A percentile compares a stretch with the other conserved stretches of the same genome.
Conservation (phyloP, 106 monocot genomes). For the Vanilla planifolia region DNA sequence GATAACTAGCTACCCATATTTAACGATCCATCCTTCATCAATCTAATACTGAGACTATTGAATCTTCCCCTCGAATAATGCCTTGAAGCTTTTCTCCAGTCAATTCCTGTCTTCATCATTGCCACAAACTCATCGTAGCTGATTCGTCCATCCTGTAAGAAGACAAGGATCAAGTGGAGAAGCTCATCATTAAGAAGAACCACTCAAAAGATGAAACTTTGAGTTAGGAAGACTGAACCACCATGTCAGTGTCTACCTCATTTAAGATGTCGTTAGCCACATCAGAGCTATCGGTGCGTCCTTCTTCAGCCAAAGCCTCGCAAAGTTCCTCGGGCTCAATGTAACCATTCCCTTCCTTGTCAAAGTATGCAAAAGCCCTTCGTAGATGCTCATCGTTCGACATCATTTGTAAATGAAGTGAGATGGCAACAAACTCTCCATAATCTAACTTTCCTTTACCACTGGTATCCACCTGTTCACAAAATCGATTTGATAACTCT, state of each 20-base stretch:
- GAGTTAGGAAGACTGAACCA: too few relatives aligned
- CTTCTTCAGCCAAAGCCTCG: constrained; percentile 79
- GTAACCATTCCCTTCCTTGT: constrained; percentile 82
- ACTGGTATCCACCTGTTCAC: constrained; percentile 66
- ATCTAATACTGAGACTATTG: constrained; percentile 26
- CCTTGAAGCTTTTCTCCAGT: constrained; percentile 29
- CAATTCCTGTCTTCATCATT: constrained; percentile 27
- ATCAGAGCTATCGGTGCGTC: constrained; percentile 46
- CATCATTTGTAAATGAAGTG: constrained; percentile 86
- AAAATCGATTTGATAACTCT: background rate
- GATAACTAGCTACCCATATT: background rate
- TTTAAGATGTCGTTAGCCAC: constrained; percentile 82
- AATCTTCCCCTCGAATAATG: constrained; percentile 26
- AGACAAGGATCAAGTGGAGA: background rate
- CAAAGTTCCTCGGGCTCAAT: constrained; percentile 82
- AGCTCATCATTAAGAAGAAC: too few relatives aligned
- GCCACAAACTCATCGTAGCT: constrained; percentile 26
- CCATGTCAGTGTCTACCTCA: constrained; percentile 97
- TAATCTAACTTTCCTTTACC: constrained; percentile 79
- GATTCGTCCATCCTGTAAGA: constrained; percentile 17
- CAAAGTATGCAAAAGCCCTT: constrained; percentile 81
- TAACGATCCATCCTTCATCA: constrained; percentile 24
- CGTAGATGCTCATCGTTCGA: constrained; percentile 90
- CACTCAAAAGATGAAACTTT: too few relatives aligned
- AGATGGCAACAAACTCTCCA: constrained; percentile 87